phyloP scores from a whole-genome alignment of 2,329 filamentous ascomycete species.

The Monosporascus sp. region DNA sequence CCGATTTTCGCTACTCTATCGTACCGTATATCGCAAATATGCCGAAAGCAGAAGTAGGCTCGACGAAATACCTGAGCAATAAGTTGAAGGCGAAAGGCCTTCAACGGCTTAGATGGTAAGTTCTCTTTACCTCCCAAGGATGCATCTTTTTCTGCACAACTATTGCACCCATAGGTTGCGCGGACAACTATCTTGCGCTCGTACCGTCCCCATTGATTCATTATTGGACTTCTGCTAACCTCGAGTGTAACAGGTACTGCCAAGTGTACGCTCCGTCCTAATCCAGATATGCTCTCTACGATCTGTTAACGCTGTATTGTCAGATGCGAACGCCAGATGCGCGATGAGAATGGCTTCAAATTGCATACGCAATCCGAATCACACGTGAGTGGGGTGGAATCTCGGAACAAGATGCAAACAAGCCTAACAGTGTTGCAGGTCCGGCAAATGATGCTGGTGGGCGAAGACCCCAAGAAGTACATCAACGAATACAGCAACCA shows the following conservation, averaged over 20 bases:
- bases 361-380: slow-evolving; percentile 80
- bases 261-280: slow-evolving; percentile 39
- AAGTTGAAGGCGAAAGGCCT: slow-evolving; percentile 78
- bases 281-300: background rate
- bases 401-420: background rate
- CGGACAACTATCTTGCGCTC: no score
- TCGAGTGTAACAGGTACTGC: slow-evolving; percentile 51
- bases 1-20: background rate
- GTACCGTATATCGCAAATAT: slow-evolving; percentile 47
- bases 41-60: slow-evolving; percentile 88
- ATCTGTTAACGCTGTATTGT: background rate
- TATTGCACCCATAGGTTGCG: no score
- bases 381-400: slow-evolving; percentile 48
- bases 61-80: slow-evolving; percentile 85
- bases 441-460: slow-evolving; percentile 81
- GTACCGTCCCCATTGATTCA: no score
- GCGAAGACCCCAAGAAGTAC: slow-evolving; percentile 77
- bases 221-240: background rate
- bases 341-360: slow-evolving; percentile 88
- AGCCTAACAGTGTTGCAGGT: slow-evolving; percentile 29
- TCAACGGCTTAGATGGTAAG: slow-evolving; percentile 71
- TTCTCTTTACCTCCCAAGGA: background rate
- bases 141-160: no score
- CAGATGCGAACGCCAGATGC: slow-evolving; percentile 64
- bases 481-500: slow-evolving; percentile 78